phyloP scores from a whole-genome alignment of 208 protist genomes.

The Leishmania martiniquensis region DNA sequence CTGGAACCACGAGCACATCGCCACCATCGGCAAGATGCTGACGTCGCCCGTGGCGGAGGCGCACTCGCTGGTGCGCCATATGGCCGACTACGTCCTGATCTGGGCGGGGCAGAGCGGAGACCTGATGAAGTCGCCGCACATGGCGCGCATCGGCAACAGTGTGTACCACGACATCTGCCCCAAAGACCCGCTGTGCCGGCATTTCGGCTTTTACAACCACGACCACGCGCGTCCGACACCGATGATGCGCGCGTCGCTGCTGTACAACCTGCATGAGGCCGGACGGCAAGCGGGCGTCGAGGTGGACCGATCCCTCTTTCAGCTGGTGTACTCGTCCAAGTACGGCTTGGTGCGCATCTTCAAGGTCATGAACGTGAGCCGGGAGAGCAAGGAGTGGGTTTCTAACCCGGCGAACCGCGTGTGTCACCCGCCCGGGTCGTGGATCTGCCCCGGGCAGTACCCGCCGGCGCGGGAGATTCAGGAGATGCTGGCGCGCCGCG shows the following conservation, averaged over 20 bases:
- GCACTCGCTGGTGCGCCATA: slow-evolving; percentile 88
- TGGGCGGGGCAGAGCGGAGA: slow-evolving; percentile 55
- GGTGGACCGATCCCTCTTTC: slow-evolving; percentile 41
- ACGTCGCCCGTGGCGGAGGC: slow-evolving; percentile 88
- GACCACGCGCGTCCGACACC: slow-evolving; percentile 37
- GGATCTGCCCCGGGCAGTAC: slow-evolving; percentile 78
- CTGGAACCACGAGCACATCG: slow-evolving; percentile 99
- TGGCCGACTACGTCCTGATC: slow-evolving; percentile 98
- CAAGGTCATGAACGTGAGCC: slow-evolving; percentile 92
- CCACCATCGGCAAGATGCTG: slow-evolving; percentile 94
- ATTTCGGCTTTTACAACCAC: slow-evolving; percentile 44
- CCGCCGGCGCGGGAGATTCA: slow-evolving; percentile 73
- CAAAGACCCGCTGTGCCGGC: slow-evolving; percentile 57
- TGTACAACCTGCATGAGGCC: slow-evolving; percentile 61
- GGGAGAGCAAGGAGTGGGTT: slow-evolving; percentile 62
- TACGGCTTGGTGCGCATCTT: slow-evolving; percentile 98
- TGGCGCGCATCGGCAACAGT: slow-evolving; percentile 76
- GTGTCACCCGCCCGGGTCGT: slow-evolving; percentile 60
- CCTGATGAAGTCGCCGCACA: slow-evolving; percentile 65
- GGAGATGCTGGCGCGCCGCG: slow-evolving; percentile 60
- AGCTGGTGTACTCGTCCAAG: slow-evolving; percentile 93
- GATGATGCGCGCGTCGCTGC: slow-evolving; percentile 55
- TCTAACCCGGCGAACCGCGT: slow-evolving; percentile 55
- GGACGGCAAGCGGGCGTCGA: slow-evolving; percentile 1
- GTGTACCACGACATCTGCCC: slow-evolving; percentile 81